phyloP scores from a whole-genome alignment of 495 filamentous ascomycete genomes.

The Achaetomiella virescens region DNA sequence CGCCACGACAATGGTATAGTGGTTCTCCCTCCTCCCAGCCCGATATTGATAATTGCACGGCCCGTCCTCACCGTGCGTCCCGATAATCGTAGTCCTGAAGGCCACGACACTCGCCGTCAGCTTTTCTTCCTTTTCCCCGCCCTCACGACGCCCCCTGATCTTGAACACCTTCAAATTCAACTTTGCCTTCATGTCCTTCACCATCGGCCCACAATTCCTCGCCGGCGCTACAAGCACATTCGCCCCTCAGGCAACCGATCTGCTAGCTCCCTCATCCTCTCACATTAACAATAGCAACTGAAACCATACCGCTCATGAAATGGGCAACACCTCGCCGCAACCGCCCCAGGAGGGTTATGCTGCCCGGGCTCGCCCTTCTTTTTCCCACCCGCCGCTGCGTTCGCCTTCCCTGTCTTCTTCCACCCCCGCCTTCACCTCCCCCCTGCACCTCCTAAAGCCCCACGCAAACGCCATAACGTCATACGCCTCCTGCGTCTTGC shows the following conservation, averaged over 20 bases:
- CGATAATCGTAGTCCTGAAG: constrained; percentile 6
- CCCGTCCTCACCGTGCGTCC: neutral
- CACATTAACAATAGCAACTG: constrained; percentile 22
- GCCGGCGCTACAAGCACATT: constrained; percentile 20
- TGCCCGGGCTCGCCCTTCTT: neutral
- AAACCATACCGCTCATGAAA: constrained; percentile 19
- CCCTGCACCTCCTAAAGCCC: constrained; percentile 13
- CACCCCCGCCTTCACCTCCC: constrained; percentile 15
- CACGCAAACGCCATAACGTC: constrained; percentile 16
- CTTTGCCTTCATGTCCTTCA: constrained; percentile 20
- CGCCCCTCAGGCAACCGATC: constrained; percentile 19
- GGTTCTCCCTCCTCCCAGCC: neutral
- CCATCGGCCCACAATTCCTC: constrained; percentile 9
- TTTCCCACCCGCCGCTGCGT: neutral
- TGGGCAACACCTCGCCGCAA: constrained; percentile 5
- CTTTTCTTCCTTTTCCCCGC: constrained; percentile 11
- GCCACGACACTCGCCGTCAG: constrained; percentile 10
- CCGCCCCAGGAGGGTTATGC: constrained; percentile 5
- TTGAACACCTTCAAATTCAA: constrained; percentile 21
- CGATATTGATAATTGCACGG: constrained; percentile 6
- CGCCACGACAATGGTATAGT: constrained; percentile 19
- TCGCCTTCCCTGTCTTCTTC: neutral
- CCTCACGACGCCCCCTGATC: constrained; percentile 5
- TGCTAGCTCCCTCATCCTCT: constrained; percentile 15
- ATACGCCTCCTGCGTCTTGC: constrained; percentile 28